Percentiles rank a stretch among this genome's conserved stretches.
Evolutionary conservation across 352 stramenopile species (phyloP).

Genomic region (Globisporangium sylvaticum): DNA sequence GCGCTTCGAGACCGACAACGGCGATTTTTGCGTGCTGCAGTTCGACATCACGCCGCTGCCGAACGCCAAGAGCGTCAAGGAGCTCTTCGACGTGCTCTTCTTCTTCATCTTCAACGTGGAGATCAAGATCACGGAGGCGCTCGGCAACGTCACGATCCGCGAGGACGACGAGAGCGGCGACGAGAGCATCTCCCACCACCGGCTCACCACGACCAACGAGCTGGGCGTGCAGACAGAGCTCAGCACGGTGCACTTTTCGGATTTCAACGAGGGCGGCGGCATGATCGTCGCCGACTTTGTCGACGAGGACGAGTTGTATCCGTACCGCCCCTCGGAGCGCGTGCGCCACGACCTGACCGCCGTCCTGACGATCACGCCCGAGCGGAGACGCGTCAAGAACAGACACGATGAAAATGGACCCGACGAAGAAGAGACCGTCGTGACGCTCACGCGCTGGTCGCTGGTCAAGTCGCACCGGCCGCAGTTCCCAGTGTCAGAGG

Average conservation of each 20-base stretch:
- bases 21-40: constrained; percentile 28
- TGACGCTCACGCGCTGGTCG: constrained; percentile 9
- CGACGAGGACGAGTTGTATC: constrained; percentile 38
- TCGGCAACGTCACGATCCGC: constrained; percentile 44
- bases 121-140: constrained; percentile 42
- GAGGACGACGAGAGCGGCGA: constrained; percentile 46
- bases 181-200: constrained; percentile 33
- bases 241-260: constrained; percentile 30
- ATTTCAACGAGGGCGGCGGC: constrained; percentile 25
- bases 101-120: constrained; percentile 41
- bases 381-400: background rate
- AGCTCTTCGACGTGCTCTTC: constrained; percentile 36
- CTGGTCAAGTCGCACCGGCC: background rate
- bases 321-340: constrained; percentile 29
- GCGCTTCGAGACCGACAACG: constrained; percentile 27
- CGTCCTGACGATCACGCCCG: constrained; percentile 8
- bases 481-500: background rate
- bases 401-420: background rate
- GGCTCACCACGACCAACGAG: constrained; percentile 27
- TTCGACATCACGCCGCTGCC: constrained; percentile 42
- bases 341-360: constrained; percentile 32
- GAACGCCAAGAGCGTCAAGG: constrained; percentile 21
- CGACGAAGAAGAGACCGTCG: constrained; percentile 7
- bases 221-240: constrained; percentile 27
- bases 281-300: constrained; percentile 34